Percentiles rank a stretch among this genome's conserved stretches.
Evolutionary conservation across 176 grass and related monocot genomes (phyloP).

Genomic region (Pharus latifolius): DNA sequence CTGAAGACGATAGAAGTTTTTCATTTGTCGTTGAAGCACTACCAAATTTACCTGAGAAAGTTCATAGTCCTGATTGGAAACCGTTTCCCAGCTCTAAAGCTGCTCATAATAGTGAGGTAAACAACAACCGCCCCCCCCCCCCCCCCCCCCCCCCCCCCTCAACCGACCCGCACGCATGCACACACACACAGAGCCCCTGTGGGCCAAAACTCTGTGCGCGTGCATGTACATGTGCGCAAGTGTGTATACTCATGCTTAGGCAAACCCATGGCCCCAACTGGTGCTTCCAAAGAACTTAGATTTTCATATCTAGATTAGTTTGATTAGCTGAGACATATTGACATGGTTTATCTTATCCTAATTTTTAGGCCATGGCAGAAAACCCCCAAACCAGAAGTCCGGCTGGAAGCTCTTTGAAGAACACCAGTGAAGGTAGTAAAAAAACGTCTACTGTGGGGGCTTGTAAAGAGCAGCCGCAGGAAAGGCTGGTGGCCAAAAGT

Average conservation of each 20-base stretch:
- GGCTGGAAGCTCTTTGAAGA: conserved; percentile 2
- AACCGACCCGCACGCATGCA: too few relatives aligned
- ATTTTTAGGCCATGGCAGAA: conserved; percentile 21
- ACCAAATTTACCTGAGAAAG: background rate
- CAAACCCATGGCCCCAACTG: background rate
- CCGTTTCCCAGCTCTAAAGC: conserved; percentile 11
- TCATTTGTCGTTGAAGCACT: background rate
- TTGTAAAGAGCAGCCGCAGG: conserved; percentile 23
- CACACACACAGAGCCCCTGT: background rate
- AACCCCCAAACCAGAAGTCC: conserved; percentile 17
- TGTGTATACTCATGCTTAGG: background rate
- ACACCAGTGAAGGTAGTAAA: conserved; percentile 27
- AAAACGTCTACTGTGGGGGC: conserved; percentile 1
- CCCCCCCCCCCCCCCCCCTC: background rate
- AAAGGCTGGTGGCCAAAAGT: conserved; percentile 42
- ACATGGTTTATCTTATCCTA: background rate
- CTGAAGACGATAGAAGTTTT: background rate
- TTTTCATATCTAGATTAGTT: background rate
- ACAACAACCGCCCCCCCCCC: background rate
- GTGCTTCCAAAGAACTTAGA: background rate
- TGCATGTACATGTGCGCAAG: background rate
- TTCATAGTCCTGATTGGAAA: conserved; percentile 11
- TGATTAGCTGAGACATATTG: background rate
- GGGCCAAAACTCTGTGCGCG: background rate
- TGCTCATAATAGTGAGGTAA: conserved; percentile 29